Percentiles rank a stretch among this genome's conserved stretches.
These are phyloP conservation scores for Pholiota molesta DNA, from an alignment of 768 basidiomycete species.

Conservation along the genomic window DNA sequence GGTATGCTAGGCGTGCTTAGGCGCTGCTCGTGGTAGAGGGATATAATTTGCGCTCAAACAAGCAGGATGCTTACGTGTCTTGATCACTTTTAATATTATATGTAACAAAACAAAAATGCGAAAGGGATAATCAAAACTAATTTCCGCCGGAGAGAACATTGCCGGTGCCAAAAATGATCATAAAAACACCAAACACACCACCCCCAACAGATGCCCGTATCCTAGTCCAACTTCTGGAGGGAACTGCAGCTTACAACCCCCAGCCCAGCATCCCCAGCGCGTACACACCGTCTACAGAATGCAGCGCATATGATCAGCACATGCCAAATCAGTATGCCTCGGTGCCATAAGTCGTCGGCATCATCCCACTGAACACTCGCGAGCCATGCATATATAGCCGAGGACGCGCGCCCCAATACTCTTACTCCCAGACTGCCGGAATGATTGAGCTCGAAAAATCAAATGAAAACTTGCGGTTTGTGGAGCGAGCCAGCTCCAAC, in stretches of 20 bases:
- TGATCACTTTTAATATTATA: not conserved
- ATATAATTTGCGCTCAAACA: not conserved
- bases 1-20: no score
- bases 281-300: not conserved
- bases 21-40: not conserved
- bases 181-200: no score
- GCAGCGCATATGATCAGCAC: not conserved
- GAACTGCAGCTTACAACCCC: not conserved
- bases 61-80: not conserved
- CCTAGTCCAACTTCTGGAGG: not conserved
- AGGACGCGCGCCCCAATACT: not conserved
- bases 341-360: not conserved
- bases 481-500: slow-evolving; percentile 2
- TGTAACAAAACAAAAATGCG: not conserved
- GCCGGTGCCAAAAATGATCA: no score
- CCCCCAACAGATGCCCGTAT: no score
- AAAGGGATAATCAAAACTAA: not conserved
- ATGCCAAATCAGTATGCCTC: not conserved
- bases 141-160: not conserved
- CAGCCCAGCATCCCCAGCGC: not conserved
- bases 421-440: no score
- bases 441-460: not conserved
- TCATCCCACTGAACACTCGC: not conserved
- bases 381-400: no score
- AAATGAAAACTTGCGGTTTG: not conserved